Evolutionary conservation across 176 grass and related monocot species (phyloP).

Genomic region (Oryza australiensis): DNA sequence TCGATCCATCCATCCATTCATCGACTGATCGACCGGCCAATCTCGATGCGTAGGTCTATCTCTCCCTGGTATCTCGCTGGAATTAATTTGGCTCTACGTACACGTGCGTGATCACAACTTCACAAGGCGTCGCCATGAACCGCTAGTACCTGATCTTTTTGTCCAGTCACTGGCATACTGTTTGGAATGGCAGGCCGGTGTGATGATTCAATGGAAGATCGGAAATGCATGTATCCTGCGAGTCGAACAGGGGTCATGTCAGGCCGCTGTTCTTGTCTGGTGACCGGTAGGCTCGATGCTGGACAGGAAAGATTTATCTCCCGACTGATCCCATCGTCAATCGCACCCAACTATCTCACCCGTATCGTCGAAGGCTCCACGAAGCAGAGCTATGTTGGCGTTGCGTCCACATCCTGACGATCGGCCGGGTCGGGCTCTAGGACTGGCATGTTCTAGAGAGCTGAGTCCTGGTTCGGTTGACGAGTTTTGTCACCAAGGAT

Average conservation of each 20-base stretch:
- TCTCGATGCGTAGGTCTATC: neutral
- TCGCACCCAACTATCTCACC: neutral
- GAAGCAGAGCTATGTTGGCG: conserved; percentile 21
- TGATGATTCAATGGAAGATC: neutral
- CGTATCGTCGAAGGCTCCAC: neutral
- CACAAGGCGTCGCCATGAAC: neutral
- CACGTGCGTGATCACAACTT: conserved; percentile 28
- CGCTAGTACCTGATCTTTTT: neutral
- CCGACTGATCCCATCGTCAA: neutral
- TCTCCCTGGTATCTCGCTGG: conserved; percentile 30
- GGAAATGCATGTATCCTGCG: conserved; percentile 15
- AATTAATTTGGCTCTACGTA: conserved; percentile 36
- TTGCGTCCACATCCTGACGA: conserved; percentile 26
- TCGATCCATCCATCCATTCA: neutral
- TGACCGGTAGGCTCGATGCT: conserved; percentile 27
- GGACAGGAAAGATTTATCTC: neutral
- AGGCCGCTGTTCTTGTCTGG: conserved; percentile 39
- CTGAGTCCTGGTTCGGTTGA: conserved; percentile 13
- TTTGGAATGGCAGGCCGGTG: neutral
- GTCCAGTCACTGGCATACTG: neutral
- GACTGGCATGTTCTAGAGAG: conserved; percentile 15
- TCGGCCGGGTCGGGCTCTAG: neutral
- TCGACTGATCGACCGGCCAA: neutral
- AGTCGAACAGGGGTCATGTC: conserved; percentile 33
- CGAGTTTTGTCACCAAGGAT: neutral